phyloP scores from a whole-genome alignment of 2,329 filamentous ascomycete species.

The Aspergillus cejpii region DNA sequence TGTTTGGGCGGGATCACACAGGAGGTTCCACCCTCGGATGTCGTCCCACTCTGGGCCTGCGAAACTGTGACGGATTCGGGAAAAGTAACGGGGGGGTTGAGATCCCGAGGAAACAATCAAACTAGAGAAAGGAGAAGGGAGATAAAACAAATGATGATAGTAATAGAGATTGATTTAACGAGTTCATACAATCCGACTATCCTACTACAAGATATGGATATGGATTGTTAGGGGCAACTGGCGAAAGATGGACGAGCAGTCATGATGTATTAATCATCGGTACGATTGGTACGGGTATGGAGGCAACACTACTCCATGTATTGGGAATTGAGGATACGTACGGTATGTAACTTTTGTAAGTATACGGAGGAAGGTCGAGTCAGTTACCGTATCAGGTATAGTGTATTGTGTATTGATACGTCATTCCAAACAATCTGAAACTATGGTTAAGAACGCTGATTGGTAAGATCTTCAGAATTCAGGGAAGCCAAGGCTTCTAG shows the following conservation, averaged over 20 bases:
- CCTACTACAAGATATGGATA: neutral
- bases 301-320: too few species aligned
- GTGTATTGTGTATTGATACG: neutral
- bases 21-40: constrained; percentile 33
- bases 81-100: constrained; percentile 24
- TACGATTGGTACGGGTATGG: too few species aligned
- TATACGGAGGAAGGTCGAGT: too few species aligned
- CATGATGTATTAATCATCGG: neutral
- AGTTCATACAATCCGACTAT: neutral
- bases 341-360: too few species aligned
- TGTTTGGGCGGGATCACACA: constrained; percentile 29
- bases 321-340: too few species aligned
- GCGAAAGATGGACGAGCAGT: too few species aligned
- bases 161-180: neutral
- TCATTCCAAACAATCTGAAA: neutral
- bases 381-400: too few species aligned
- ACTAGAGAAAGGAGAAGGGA: neutral
- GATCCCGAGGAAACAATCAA: constrained; percentile 1
- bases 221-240: neutral
- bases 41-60: constrained; percentile 30
- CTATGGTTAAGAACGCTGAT: neutral
- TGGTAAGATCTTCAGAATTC: neutral
- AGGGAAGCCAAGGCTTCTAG: neutral
- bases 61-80: constrained; percentile 28
- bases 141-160: neutral